Evolutionary conservation across 345 rosid species (phyloP), one percentile per base, ranked within the genome.

Genomic region (Angophora floribunda): DNA sequence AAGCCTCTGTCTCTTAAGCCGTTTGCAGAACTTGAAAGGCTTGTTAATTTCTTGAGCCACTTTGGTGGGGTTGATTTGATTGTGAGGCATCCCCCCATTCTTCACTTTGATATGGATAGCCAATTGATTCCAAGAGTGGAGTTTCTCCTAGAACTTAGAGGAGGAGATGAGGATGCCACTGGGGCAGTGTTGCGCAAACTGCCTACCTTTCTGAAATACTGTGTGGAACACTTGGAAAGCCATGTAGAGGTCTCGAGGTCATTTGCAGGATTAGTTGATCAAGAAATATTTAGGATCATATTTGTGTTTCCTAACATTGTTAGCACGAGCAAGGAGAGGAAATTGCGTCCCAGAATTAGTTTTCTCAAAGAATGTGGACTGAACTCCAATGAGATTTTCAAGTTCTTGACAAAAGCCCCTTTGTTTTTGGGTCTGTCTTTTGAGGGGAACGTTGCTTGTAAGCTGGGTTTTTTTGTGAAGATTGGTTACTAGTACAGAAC

Each of bases 341-440:
- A 96, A 70, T 91, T 96, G 86, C 91, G 51, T 7, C 96, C 97
- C 19, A 90, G 97, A 91, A 88, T 94, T 41, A 93, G 90, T 90
- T 95, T 96, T 92, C 94, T 96, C 51, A 93, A 96, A 90, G 94
- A 96, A 79, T 95, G 96, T 52, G 94, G 94, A 26, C 91, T 97
- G 89, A 89, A 91, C 91, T 92, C 98, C 7, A 92, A 89, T 19
- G 95, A 94, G 51, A 93, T 94, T 30, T 95, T 90, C 94, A 96
- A 94, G 90, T 96, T 95, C 91, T 89, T 96, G 91, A 94, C 91
- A 53, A 94, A 92, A 92, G 96, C 97, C 7, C 99, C 97, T 0
- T 90, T 94, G 91, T 94, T 94, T 91, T 53, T 90, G n/a, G 95
- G 93, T 65, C 91, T 96, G 52, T 97, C 99, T 8, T 91, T 84